Conservation (phyloP, 2,329 filamentous ascomycete genomes). For the Calycina marina region DNA sequence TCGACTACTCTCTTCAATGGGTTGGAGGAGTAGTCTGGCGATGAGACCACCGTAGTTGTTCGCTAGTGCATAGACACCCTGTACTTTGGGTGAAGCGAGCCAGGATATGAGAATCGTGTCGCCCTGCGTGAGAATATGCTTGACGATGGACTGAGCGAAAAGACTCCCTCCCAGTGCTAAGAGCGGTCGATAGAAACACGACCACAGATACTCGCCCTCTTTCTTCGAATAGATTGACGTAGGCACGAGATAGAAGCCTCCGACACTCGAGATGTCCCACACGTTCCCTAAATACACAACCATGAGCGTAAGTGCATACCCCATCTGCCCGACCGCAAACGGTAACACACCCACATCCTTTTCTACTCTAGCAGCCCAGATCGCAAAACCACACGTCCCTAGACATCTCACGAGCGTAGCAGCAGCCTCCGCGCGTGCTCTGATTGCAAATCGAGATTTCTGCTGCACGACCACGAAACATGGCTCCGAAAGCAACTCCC, state of each 20-base stretch:
- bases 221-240: constrained; percentile 24
- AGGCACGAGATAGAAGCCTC: constrained; percentile 56
- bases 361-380: constrained; percentile 40
- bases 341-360: constrained; percentile 61
- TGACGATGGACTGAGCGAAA: constrained; percentile 76
- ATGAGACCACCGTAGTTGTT: constrained; percentile 88
- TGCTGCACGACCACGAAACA: constrained; percentile 81
- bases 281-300: constrained; percentile 54
- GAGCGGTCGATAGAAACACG: constrained; percentile 51
- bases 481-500: constrained; percentile 78
- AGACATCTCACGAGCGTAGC: constrained; percentile 68
- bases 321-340: constrained; percentile 76
- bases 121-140: constrained; percentile 87
- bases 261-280: constrained; percentile 35
- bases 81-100: constrained; percentile 62
- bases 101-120: constrained; percentile 78
- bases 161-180: constrained; percentile 65
- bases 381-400: constrained; percentile 55
- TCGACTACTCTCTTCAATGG: constrained; percentile 84
- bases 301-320: constrained; percentile 56
- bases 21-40: constrained; percentile 82
- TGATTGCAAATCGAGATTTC: constrained; percentile 61
- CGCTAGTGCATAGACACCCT: constrained; percentile 84
- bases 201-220: constrained; percentile 11
- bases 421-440: constrained; percentile 69